A percentile compares a stretch with the other conserved stretches of the same genome.
phyloP scores from a whole-genome alignment of 805 yeast species.

The Cyberlindnera xylosilytica region DNA sequence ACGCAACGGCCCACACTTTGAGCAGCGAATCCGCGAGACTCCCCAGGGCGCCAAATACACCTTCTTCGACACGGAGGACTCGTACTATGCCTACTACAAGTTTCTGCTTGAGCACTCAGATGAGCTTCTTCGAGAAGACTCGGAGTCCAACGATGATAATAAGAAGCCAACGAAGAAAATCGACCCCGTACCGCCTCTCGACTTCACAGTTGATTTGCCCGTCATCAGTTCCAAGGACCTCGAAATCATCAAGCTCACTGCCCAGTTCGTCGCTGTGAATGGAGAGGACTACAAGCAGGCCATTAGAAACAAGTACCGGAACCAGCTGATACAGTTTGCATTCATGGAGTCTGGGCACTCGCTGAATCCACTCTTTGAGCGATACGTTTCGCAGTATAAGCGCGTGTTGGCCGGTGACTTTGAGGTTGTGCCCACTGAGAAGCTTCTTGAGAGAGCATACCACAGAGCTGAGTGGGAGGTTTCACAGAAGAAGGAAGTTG shows the following conservation, averaged over 20 bases:
- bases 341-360: conserved; percentile 64
- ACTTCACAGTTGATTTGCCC: conserved; percentile 20
- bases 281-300: conserved; percentile 44
- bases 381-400: conserved; percentile 55
- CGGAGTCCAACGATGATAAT: conserved; percentile 23
- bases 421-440: conserved; percentile 18
- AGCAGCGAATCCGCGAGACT: conserved; percentile 45
- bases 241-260: conserved; percentile 68
- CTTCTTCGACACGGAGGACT: conserved; percentile 56
- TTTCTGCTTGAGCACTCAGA: conserved; percentile 39
- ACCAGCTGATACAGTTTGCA: conserved; percentile 55
- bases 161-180: conserved; percentile 1
- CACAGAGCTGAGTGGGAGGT: conserved; percentile 54
- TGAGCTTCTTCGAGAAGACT: conserved; percentile 12
- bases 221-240: conserved; percentile 60
- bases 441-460: conserved; percentile 45
- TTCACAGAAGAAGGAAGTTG: conserved; percentile 32
- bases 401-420: conserved; percentile 26
- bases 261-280: conserved; percentile 62
- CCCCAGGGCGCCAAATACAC: conserved; percentile 55
- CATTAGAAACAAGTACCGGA: conserved; percentile 34
- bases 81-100: conserved; percentile 55
- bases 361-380: conserved; percentile 47
- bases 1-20: conserved; percentile 68
- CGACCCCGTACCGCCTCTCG: conserved; percentile 10